Conservation (phyloP, 805 yeast genomes). For the Candida bentonensis region DNA sequence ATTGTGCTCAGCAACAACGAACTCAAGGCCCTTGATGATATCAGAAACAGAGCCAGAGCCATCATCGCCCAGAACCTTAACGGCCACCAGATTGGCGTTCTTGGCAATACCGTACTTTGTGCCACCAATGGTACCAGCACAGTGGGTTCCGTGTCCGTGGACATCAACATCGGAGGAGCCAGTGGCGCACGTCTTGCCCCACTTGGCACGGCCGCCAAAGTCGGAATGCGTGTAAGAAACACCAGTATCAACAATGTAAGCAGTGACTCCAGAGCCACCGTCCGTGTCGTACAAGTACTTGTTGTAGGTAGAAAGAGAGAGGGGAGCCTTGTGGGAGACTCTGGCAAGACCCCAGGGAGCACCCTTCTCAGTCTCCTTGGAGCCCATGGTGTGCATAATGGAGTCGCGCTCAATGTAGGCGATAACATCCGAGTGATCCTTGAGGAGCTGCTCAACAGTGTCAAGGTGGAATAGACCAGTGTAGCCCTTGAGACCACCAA, state of each 20-base stretch:
- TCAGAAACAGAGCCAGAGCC: conserved; percentile 50
- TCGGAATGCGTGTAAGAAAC: conserved; percentile 35
- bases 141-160: conserved; percentile 55
- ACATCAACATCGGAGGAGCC: conserved; percentile 36
- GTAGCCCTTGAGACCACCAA: conserved; percentile 52
- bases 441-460: conserved; percentile 49
- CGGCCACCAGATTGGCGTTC: conserved; percentile 42
- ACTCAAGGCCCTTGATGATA: conserved; percentile 50
- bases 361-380: conserved; percentile 36
- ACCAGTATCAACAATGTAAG: conserved; percentile 45
- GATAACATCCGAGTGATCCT: conserved; percentile 33
- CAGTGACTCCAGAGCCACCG: conserved; percentile 43
- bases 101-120: conserved; percentile 47
- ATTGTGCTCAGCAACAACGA: conserved; percentile 37
- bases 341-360: conserved; percentile 62
- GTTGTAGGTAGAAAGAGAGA: conserved; percentile 38
- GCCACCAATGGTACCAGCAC: conserved; percentile 54
- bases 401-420: conserved; percentile 48
- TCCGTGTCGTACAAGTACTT: conserved; percentile 40
- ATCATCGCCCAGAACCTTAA: conserved; percentile 44
- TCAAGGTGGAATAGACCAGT: conserved; percentile 66
- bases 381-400: conserved; percentile 27
- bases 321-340: conserved; percentile 43
- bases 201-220: conserved; percentile 44
- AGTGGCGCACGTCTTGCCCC: conserved; percentile 46